These are phyloP conservation scores for Mycotypha africana DNA, from an alignment of 371 early-diverging fungal genomes.

Conservation along the genomic window DNA sequence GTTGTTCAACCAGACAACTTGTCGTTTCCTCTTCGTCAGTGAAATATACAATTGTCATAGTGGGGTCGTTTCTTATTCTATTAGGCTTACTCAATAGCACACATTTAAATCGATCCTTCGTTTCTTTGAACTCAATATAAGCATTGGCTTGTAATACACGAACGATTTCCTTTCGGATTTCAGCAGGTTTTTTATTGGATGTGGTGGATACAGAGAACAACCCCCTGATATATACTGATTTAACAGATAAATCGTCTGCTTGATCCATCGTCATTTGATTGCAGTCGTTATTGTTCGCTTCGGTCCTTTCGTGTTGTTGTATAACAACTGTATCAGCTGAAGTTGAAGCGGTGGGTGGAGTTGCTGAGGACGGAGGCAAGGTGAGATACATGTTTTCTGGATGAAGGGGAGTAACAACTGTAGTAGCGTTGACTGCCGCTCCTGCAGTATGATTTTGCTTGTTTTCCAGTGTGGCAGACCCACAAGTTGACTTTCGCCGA, in stretches of 20 bases:
- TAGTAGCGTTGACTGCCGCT: too few species aligned
- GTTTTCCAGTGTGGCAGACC: too few species aligned
- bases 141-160: conserved; percentile 34
- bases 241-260: conserved; percentile 49
- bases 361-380: neutral
- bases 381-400: neutral
- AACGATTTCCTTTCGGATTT: conserved; percentile 52
- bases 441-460: too few species aligned
- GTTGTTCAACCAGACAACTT: too few species aligned
- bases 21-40: too few species aligned
- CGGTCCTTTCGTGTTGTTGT: neutral
- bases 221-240: conserved; percentile 57
- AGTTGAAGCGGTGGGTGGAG: neutral
- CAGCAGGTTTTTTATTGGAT: conserved; percentile 49
- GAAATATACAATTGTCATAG: too few species aligned
- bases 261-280: too few species aligned
- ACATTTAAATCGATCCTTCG: conserved; percentile 59
- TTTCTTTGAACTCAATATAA: conserved; percentile 46
- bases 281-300: too few species aligned
- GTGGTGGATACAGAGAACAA: conserved; percentile 66
- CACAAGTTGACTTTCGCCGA: too few species aligned
- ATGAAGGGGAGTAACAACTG: too few species aligned
- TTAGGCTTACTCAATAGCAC: neutral
- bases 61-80: too few species aligned
- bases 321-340: too few species aligned